phyloP scores from a whole-genome alignment of 495 filamentous ascomycete genomes.

The Tuber borchii region DNA sequence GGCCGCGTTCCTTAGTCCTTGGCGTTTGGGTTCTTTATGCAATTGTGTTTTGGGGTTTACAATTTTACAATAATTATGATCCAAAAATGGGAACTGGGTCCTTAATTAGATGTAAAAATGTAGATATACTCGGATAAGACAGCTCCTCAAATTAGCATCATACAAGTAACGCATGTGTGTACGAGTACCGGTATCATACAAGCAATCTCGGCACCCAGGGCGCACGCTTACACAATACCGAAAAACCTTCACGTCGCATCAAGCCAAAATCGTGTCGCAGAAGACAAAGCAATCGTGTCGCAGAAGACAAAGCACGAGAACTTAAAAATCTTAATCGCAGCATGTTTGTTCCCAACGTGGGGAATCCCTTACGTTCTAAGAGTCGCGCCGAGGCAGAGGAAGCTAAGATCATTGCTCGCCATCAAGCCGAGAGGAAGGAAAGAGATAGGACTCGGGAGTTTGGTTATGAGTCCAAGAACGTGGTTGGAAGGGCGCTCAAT shows the following conservation, averaged over 20 bases:
- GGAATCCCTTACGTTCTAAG: constrained; percentile 63
- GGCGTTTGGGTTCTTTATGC: neutral
- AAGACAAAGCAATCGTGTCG: no score
- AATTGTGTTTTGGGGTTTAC: neutral
- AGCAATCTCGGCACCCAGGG: constrained; percentile 65
- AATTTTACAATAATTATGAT: neutral
- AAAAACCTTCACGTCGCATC: constrained; percentile 63
- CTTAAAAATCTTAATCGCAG: constrained; percentile 68
- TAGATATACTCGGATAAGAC: neutral
- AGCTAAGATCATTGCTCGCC: constrained; percentile 54
- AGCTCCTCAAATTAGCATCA: neutral
- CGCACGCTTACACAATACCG: constrained; percentile 70
- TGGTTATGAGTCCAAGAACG: constrained; percentile 53
- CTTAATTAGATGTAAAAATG: neutral
- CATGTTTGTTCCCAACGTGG: constrained; percentile 61
- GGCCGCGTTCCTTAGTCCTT: neutral
- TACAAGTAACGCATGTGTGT: neutral
- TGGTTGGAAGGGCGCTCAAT: constrained; percentile 57
- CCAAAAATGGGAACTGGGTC: neutral
- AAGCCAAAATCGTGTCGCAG: constrained; percentile 61
- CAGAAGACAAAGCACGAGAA: constrained; percentile 67
- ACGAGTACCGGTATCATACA: neutral
- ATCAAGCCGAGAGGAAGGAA: constrained; percentile 59
- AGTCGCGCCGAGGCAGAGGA: constrained; percentile 56
- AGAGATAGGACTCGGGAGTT: constrained; percentile 62